phyloP scores from a whole-genome alignment of 768 basidiomycete species.

The Boletus rufocinnamomeus region DNA sequence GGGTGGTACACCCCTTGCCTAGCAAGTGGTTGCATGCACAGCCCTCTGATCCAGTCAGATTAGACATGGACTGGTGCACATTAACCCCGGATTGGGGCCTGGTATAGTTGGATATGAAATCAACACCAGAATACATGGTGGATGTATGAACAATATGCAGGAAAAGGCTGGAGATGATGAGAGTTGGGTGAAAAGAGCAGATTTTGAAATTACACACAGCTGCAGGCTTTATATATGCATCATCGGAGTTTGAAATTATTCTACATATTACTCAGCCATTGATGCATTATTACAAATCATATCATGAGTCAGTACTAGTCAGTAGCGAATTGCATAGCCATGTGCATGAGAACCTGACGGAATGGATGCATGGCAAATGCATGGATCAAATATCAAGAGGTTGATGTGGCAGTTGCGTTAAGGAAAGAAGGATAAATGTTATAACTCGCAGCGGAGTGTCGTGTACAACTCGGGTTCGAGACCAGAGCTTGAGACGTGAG shows the following conservation, averaged over 20 bases:
- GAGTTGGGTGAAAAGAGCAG: background rate
- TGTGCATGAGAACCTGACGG: background rate
- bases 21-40: background rate
- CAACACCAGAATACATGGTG: constrained; percentile 8
- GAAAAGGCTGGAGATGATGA: background rate
- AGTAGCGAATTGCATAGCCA: background rate
- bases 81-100: background rate
- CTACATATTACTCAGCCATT: constrained; percentile 3
- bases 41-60: background rate
- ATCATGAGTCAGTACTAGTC: too few relatives aligned
- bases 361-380: background rate
- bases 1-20: constrained; percentile 1
- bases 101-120: background rate
- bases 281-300: background rate
- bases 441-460: background rate
- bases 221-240: constrained; percentile 8
- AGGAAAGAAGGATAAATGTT: background rate
- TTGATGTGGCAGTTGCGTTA: background rate
- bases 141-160: background rate
- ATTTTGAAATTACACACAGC: background rate
- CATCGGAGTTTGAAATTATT: constrained; percentile 21
- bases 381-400: too few relatives aligned
- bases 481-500: constrained; percentile 6
- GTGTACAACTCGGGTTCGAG: background rate
- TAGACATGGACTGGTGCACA: background rate